A percentile compares a stretch with the other conserved stretches of the same genome.
phyloP scores from a whole-genome alignment of 768 basidiomycete genomes.

The Boletus speciosus region DNA sequence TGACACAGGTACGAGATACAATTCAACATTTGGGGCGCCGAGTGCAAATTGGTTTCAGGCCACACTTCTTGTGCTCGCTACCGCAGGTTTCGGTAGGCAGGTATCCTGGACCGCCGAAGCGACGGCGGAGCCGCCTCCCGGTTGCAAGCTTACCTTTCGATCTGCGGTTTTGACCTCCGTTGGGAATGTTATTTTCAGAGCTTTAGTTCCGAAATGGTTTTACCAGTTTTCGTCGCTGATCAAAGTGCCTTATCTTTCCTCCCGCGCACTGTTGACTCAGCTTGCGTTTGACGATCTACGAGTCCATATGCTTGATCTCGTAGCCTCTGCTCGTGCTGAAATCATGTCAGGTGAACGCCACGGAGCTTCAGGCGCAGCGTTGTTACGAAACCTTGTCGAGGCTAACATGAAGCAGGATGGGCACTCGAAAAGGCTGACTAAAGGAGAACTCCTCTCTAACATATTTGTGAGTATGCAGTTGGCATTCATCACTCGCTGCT shows the following conservation, averaged over 20 bases:
- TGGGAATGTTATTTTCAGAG: conserved; percentile 27
- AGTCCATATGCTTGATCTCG: conserved; percentile 40
- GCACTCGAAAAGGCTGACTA: conserved; percentile 33
- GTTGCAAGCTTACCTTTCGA: conserved; percentile 36
- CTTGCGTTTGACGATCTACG: conserved; percentile 37
- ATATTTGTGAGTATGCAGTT: conserved; percentile 38
- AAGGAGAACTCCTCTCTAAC: conserved; percentile 46
- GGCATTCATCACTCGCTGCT: neutral
- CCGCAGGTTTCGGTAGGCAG: conserved; percentile 41
- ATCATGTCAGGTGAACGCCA: conserved; percentile 28
- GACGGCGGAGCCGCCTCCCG: conserved; percentile 20
- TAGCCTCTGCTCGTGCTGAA: conserved; percentile 37
- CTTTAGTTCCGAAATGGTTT: conserved; percentile 34
- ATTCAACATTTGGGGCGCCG: neutral
- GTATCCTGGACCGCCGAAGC: conserved; percentile 34
- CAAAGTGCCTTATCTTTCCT: conserved; percentile 37
- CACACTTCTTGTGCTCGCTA: conserved; percentile 38
- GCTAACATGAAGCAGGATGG: conserved; percentile 43
- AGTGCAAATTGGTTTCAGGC: conserved; percentile 15
- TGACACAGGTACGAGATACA: conserved; percentile 13
- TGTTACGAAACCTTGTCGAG: conserved; percentile 44
- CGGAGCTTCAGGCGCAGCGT: conserved; percentile 29
- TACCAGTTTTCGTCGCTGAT: conserved; percentile 19
- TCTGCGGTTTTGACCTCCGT: conserved; percentile 29
- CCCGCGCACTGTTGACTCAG: conserved; percentile 25